Evolutionary conservation across 1,284 basidiomycete species (phyloP).

Genomic region (Ceratobasidium sp.): DNA sequence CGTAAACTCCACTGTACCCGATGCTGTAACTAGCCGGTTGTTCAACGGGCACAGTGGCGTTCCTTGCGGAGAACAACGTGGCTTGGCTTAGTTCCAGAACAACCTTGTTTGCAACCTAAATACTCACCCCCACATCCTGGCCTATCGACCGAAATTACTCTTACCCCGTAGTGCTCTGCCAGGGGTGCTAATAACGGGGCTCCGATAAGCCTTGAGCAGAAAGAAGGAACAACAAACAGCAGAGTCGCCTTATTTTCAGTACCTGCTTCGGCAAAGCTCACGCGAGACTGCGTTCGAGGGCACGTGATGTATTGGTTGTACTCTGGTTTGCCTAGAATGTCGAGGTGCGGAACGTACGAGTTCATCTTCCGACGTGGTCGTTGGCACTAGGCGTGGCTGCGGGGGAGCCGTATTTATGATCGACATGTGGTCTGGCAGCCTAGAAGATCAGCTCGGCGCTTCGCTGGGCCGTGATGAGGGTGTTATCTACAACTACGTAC

Average conservation of each 20-base stretch:
- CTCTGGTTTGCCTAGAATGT: constrained; percentile 15
- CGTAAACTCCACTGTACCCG: constrained; percentile 16
- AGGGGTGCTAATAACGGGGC: constrained; percentile 17
- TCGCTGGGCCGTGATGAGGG: background rate
- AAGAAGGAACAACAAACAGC: constrained; percentile 37
- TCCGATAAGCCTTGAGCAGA: constrained; percentile 38
- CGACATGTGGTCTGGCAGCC: background rate
- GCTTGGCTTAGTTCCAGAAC: background rate
- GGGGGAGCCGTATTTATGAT: constrained; percentile 5
- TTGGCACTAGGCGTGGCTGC: constrained; percentile 16
- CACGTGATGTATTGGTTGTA: constrained; percentile 41
- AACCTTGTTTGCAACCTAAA: background rate
- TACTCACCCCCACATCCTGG: constrained; percentile 40
- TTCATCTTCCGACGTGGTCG: constrained; percentile 4
- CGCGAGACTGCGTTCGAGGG: constrained; percentile 40
- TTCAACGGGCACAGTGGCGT: constrained; percentile 27
- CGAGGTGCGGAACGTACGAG: background rate
- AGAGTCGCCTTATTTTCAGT: constrained; percentile 27
- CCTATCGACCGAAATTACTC: constrained; percentile 37
- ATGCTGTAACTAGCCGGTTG: constrained; percentile 22
- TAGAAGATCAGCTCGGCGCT: background rate
- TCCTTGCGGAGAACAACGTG: constrained; percentile 3
- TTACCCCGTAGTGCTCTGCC: constrained; percentile 41
- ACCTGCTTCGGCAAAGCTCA: constrained; percentile 40
- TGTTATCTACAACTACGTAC: background rate